These are phyloP conservation scores for Ceratocystis eucalypticola DNA, from an alignment of 2,329 filamentous ascomycete genomes.

Conservation along the genomic window DNA sequence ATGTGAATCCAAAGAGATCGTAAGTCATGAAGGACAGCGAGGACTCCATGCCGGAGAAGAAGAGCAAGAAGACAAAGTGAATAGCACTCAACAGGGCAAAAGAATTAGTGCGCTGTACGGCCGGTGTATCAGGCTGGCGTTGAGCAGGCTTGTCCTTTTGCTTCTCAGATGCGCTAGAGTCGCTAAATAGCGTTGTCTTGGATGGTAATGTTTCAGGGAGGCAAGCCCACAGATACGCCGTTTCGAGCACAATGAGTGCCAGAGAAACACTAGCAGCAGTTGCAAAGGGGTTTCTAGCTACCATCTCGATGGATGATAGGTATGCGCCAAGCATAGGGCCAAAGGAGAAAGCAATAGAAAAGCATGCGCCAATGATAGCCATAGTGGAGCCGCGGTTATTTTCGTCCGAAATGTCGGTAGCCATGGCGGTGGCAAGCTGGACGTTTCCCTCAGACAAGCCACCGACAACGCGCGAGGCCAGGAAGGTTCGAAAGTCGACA, in stretches of 20 bases:
- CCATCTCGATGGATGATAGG: slow-evolving; percentile 60
- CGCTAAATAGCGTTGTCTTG: slow-evolving; percentile 28
- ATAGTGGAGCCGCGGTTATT: slow-evolving; percentile 76
- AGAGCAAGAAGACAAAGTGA: slow-evolving; percentile 84
- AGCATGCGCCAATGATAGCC: slow-evolving; percentile 91
- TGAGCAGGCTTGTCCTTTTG: background rate
- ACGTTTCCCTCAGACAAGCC: slow-evolving; percentile 94
- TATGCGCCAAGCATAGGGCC: slow-evolving; percentile 84
- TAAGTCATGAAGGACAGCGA: slow-evolving; percentile 96
- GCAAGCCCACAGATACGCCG: slow-evolving; percentile 67
- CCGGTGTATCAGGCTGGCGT: slow-evolving; percentile 11
- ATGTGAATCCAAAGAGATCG: slow-evolving; percentile 73
- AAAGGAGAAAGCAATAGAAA: slow-evolving; percentile 94
- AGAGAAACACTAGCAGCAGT: slow-evolving; percentile 82
- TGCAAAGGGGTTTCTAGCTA: slow-evolving; percentile 84
- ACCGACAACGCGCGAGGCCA: slow-evolving; percentile 83
- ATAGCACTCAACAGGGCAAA: slow-evolving; percentile 69
- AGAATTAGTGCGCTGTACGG: slow-evolving; percentile 57
- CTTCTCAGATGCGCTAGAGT: slow-evolving; percentile 20
- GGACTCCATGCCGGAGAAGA: slow-evolving; percentile 97
- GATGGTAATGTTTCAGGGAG: slow-evolving; percentile 77
- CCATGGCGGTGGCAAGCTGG: slow-evolving; percentile 89
- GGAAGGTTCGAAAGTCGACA: slow-evolving; percentile 87
- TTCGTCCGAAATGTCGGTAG: slow-evolving; percentile 86
- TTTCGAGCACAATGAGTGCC: slow-evolving; percentile 72